Base-by-base conservation (phyloP, 139 green algal species). In the Coccomyxa sp. region DNA sequence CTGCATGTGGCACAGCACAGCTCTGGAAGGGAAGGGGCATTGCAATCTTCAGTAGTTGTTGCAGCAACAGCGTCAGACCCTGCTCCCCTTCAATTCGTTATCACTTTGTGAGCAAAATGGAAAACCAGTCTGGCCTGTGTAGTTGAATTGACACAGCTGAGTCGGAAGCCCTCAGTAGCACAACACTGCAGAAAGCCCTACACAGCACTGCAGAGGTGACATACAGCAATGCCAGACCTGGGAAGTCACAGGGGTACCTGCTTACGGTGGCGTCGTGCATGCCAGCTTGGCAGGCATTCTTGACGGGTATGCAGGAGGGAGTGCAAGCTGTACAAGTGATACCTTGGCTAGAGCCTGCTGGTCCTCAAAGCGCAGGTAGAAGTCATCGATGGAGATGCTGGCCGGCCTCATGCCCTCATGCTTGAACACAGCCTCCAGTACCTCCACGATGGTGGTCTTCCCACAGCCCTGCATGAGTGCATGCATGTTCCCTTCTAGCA, bases 361-460 rank as follows among this genome's bases (percentile, higher is more conserved):
- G 35, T 82, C 88, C 39, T 74, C 68, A 35, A 79, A 73, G 0
- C 88, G 96, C 34, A 98, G 89, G 89, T 99, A 99, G 73, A 99
- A 99, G 85, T 99, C 96, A 71, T 99, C 96, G 7, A 99, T 92
- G 10, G 96, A 99, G 24, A 99, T 87, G 54, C 82, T 90, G 0
- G 90, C 93, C 7, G 88, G 87, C 6, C 40, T 74, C 24, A 50
- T 37, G n/a, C 92, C 94, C 33, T 85, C 70, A 69, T 78, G 77
- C 2, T 79, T 80, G 74, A 98, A 95, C 55, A 99, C 88, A 64
- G 79, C 40, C 84, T 95, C 82, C 39, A 99, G 88, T 83, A 96
- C 82, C 75, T 94, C 92, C 68, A 97, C 95, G 9, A 99, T 71
- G 8, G 97, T 99, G 6, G 92, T 95, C 85, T 99, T 99, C 68